These are phyloP conservation scores for Pestalotiopsis sp. DNA, from an alignment of 2,329 filamentous ascomycete genomes.

Conservation along the genomic window DNA sequence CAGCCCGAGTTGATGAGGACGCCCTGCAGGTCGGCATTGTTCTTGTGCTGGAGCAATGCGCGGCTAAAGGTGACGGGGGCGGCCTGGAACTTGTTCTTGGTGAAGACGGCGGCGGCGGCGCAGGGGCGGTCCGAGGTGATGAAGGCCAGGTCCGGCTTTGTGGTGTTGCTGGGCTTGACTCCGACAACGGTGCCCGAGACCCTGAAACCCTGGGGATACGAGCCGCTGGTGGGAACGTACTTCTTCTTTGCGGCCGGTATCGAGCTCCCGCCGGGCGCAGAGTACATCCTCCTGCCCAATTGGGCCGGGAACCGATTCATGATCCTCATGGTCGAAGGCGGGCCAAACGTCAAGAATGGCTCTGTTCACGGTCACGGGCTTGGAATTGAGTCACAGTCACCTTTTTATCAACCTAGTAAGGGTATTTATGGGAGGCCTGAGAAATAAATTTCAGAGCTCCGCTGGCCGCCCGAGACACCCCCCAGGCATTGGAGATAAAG, in stretches of 20 bases:
- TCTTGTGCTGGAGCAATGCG: conserved; percentile 67
- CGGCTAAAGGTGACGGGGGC: conserved; percentile 89
- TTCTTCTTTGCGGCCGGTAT: conserved; percentile 84
- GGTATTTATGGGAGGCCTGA: neutral
- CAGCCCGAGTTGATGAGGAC: conserved; percentile 95
- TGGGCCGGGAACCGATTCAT: conserved; percentile 15
- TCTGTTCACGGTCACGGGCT: neutral
- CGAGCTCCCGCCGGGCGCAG: conserved; percentile 57
- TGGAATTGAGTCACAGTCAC: neutral
- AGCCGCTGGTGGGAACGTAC: conserved; percentile 83
- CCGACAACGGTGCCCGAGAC: conserved; percentile 88
- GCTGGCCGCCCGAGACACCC: neutral
- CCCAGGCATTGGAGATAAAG: neutral
- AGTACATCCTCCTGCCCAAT: conserved; percentile 43
- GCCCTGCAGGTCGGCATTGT: conserved; percentile 72
- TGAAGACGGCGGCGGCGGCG: conserved; percentile 89
- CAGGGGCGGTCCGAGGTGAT: conserved; percentile 86
- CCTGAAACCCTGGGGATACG: conserved; percentile 87
- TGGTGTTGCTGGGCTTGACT: conserved; percentile 91
- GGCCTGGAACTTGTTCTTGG: conserved; percentile 97
- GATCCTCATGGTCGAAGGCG: conserved; percentile 9
- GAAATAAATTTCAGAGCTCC: conserved; percentile 3
- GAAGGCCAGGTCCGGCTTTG: conserved; percentile 87
- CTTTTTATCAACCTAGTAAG: neutral
- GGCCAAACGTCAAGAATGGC: neutral